Conservation (phyloP, 1,284 basidiomycete genomes). For the Leccinum angustisporum region DNA sequence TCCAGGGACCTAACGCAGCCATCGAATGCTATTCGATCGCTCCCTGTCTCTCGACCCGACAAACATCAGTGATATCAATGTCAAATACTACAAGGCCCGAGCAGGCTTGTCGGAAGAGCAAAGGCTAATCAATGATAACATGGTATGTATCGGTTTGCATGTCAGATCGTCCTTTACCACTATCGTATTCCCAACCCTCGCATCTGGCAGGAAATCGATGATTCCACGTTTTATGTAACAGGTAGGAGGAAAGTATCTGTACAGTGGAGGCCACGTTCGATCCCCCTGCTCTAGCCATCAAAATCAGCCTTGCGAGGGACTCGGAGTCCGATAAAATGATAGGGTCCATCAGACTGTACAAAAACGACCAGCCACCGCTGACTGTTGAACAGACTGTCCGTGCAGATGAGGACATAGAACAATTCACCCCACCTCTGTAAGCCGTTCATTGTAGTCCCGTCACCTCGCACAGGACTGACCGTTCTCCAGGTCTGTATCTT, state of each 20-base stretch:
- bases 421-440: slow-evolving; percentile 11
- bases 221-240: slow-evolving; percentile 3
- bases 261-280: no score
- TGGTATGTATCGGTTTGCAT: no score
- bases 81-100: no score
- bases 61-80: no score
- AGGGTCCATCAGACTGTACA: slow-evolving; percentile 8
- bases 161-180: no score
- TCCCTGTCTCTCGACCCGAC: no score
- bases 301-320: slow-evolving; percentile 6
- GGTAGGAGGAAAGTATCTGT: slow-evolving; percentile 1
- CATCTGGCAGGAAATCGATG: not conserved
- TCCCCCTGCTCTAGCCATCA: slow-evolving; percentile 4
- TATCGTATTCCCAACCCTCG: no score
- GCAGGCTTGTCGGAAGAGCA: no score
- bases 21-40: no score
- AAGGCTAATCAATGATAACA: no score
- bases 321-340: slow-evolving; percentile 7
- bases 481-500: slow-evolving; percentile 3
- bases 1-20: no score
- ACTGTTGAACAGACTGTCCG: not conserved
- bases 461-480: not conserved
- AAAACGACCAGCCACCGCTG: not conserved
- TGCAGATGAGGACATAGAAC: not conserved
- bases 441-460: not conserved